A percentile compares a stretch with the other conserved stretches of the same genome.
Evolutionary conservation across 2,329 filamentous ascomycete genomes (phyloP).

Genomic region (Ophiostoma sp.): DNA sequence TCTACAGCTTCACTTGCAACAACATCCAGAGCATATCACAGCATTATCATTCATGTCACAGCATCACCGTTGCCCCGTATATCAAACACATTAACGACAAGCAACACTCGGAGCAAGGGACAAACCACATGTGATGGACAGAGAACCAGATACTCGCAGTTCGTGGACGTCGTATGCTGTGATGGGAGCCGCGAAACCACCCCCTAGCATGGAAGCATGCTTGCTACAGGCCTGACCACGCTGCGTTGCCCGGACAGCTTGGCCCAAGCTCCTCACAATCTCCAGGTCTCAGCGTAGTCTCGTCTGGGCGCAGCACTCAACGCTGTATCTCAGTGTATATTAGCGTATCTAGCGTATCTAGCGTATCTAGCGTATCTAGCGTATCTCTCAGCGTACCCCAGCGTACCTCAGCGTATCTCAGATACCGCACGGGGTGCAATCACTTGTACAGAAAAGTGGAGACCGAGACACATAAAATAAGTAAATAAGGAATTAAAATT

Average conservation of each 20-base stretch:
- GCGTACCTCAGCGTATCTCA: background rate
- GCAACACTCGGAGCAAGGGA: background rate
- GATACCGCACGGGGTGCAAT: background rate
- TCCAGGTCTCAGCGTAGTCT: too few species aligned
- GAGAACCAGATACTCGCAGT: too few species aligned
- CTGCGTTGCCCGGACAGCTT: conserved; percentile 27
- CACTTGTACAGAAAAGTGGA: background rate
- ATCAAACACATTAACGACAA: background rate
- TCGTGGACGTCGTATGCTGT: too few species aligned
- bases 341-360: background rate
- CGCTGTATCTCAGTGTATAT: too few species aligned
- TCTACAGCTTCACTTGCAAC: too few species aligned
- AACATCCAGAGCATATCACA: too few species aligned
- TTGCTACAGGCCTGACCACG: too few species aligned
- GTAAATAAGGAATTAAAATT: background rate
- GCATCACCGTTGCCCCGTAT: background rate
- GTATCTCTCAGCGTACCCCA: too few species aligned
- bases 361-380: background rate
- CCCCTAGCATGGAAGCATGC: background rate
- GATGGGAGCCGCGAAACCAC: too few species aligned
- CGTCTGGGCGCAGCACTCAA: too few species aligned
- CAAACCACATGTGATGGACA: too few species aligned
- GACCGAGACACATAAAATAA: background rate
- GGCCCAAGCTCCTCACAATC: conserved; percentile 24
- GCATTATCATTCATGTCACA: too few species aligned